Evolutionary conservation across 1,284 basidiomycete species (phyloP).

Genomic region (Melampsora larici-populina): DNA sequence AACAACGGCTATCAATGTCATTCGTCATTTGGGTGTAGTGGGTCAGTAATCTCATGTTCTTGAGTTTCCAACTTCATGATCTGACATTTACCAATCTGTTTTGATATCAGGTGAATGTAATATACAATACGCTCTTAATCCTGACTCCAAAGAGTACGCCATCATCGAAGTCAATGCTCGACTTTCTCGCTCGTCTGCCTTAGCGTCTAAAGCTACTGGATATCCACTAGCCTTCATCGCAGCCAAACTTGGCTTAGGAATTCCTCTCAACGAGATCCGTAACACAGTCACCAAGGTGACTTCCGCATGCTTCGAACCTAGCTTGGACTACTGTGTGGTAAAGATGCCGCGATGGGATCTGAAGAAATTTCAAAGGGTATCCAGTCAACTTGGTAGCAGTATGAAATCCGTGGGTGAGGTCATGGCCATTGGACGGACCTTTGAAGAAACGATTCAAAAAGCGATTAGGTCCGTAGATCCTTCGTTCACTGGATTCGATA

Average conservation of each 20-base stretch:
- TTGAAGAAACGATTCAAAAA: conserved; percentile 97
- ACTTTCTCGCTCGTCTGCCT: conserved; percentile 92
- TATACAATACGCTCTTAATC: conserved; percentile 97
- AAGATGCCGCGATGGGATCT: conserved; percentile 99
- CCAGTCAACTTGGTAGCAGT: conserved; percentile 77
- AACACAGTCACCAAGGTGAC: conserved; percentile 96
- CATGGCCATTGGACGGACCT: conserved; percentile 96
- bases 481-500: conserved; percentile 84
- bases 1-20: conserved; percentile 95
- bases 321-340: conserved; percentile 93
- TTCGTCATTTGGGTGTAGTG: conserved; percentile 92
- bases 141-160: conserved; percentile 90
- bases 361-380: conserved; percentile 93
- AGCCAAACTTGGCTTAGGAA: conserved; percentile 92
- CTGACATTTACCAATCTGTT: not conserved
- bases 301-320: conserved; percentile 95
- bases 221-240: conserved; percentile 98
- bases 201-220: conserved; percentile 97
- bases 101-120: conserved; percentile 73
- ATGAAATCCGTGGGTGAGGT: conserved; percentile 99
- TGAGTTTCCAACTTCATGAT: not conserved
- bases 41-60: conserved; percentile 52
- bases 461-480: conserved; percentile 95
- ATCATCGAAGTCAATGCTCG: conserved; percentile 99
- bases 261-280: conserved; percentile 95